phyloP scores from a whole-genome alignment of 1,284 basidiomycete species.

The Marasmius sp. region DNA sequence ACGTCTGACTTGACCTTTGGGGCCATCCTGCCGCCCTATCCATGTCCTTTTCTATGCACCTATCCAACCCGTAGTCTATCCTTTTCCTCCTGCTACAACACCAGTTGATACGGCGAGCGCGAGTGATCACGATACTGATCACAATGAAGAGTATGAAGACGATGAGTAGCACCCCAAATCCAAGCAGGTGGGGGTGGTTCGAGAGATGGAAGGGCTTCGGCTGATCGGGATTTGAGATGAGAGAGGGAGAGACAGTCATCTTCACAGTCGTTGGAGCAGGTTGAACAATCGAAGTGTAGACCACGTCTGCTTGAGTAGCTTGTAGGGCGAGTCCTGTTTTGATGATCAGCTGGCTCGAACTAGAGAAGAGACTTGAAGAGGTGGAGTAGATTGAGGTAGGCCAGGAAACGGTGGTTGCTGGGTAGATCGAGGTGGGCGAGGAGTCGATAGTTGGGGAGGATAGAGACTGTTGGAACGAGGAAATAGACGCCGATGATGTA shows the following conservation, averaged over 20 bases:
- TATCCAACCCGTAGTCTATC: neutral
- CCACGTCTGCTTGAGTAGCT: neutral
- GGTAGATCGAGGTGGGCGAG: too few species aligned
- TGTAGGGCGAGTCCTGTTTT: too few species aligned
- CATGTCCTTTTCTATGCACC: constrained; percentile 1
- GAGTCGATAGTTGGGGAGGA: too few species aligned
- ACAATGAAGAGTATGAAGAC: neutral
- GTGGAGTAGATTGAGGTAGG: too few species aligned
- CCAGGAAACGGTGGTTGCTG: too few species aligned
- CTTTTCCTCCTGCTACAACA: neutral
- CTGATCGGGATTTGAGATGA: neutral
- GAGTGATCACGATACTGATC: neutral
- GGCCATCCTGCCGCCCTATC: neutral
- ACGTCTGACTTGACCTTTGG: neutral
- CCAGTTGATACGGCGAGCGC: neutral
- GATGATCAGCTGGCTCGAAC: too few species aligned
- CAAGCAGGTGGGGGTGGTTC: neutral
- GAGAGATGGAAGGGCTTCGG: neutral
- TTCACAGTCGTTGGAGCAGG: neutral
- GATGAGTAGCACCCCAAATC: neutral
- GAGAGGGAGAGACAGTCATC: neutral
- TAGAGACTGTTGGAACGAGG: too few species aligned
- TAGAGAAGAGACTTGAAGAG: too few species aligned
- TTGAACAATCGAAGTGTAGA: neutral
- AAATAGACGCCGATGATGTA: too few species aligned